A percentile compares a stretch with the other conserved stretches of the same genome.
phyloP scores from a whole-genome alignment of 2,329 filamentous ascomycete species.

The Dothistroma septosporum region DNA sequence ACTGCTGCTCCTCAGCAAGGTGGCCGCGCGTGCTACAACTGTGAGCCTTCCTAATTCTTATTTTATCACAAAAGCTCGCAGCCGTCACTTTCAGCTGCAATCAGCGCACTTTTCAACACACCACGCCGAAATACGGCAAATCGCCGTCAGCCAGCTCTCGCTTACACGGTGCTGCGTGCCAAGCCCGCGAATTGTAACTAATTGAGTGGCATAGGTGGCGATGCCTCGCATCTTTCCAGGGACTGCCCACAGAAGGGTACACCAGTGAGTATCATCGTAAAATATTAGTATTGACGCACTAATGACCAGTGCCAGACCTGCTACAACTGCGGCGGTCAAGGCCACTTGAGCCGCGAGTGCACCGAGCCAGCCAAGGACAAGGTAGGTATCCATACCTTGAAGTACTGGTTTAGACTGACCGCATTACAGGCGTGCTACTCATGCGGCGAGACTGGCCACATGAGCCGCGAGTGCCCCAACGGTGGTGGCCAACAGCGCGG shows the following conservation, averaged over 20 bases:
- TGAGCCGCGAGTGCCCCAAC: slow-evolving; percentile 75
- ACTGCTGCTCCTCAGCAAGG: slow-evolving; percentile 32
- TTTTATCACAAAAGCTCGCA: background rate
- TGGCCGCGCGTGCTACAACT: slow-evolving; percentile 57
- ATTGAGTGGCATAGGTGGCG: slow-evolving; percentile 40
- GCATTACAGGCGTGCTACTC: slow-evolving; percentile 46
- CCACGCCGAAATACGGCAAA: background rate
- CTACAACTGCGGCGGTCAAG: slow-evolving; percentile 48
- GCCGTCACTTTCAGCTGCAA: slow-evolving; percentile 1
- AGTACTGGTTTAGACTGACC: slow-evolving; percentile 32
- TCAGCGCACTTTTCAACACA: background rate
- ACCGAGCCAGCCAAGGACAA: slow-evolving; percentile 83
- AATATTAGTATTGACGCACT: slow-evolving; percentile 31
- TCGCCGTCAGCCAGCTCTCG: background rate
- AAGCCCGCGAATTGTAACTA: slow-evolving; percentile 19
- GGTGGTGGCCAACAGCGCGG: slow-evolving; percentile 44
- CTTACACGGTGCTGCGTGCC: slow-evolving; percentile 7
- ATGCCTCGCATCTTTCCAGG: slow-evolving; percentile 47
- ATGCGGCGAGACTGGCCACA: slow-evolving; percentile 80
- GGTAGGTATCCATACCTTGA: slow-evolving; percentile 43
- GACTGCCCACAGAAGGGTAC: slow-evolving; percentile 50
- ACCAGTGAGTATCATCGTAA: slow-evolving; percentile 20
- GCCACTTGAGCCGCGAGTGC: slow-evolving; percentile 72
- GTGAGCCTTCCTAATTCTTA: slow-evolving; percentile 40
- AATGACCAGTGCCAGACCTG: slow-evolving; percentile 36